phyloP scores from a whole-genome alignment of 176 grass and related monocot genomes.

The Cenchrus fungigraminus region DNA sequence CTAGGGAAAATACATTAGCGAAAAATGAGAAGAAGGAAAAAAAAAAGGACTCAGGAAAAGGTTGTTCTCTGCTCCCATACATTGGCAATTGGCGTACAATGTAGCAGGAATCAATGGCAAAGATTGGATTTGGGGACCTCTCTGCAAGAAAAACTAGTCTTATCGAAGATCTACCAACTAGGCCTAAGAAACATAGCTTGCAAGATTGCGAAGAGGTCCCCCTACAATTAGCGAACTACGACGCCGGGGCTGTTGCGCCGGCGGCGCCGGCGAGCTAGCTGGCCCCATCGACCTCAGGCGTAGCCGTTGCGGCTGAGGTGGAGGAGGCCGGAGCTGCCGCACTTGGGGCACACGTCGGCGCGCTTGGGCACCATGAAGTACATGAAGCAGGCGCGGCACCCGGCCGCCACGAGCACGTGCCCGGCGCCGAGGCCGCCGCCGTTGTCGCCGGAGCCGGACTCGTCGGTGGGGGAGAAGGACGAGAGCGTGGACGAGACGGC shows the following conservation, averaged over 20 bases:
- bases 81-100: conserved; percentile 41
- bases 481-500: conserved; percentile 62
- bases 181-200: conserved; percentile 15
- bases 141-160: conserved; percentile 33
- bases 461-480: conserved; percentile 65
- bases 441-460: conserved; percentile 48
- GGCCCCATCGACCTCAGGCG: conserved; percentile 14
- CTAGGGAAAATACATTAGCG: background rate
- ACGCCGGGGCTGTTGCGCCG: too few species aligned
- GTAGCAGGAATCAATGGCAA: conserved; percentile 34
- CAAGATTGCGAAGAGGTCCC: conserved; percentile 17
- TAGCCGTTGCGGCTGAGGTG: conserved; percentile 69
- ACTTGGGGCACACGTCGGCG: conserved; percentile 73
- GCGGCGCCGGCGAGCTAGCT: background rate
- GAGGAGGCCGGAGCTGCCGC: conserved; percentile 68
- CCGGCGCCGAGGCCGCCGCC: conserved; percentile 15
- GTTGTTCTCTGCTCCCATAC: conserved; percentile 40
- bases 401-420: conserved; percentile 69
- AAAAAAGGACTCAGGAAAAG: background rate
- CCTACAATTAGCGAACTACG: conserved; percentile 28
- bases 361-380: conserved; percentile 97
- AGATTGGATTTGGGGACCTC: conserved; percentile 31
- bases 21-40: background rate
- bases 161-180: conserved; percentile 34
- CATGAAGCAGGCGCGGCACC: conserved; percentile 92